Evolutionary conservation across 495 filamentous ascomycete species (phyloP).

Genomic region (Xylaria longipes): DNA sequence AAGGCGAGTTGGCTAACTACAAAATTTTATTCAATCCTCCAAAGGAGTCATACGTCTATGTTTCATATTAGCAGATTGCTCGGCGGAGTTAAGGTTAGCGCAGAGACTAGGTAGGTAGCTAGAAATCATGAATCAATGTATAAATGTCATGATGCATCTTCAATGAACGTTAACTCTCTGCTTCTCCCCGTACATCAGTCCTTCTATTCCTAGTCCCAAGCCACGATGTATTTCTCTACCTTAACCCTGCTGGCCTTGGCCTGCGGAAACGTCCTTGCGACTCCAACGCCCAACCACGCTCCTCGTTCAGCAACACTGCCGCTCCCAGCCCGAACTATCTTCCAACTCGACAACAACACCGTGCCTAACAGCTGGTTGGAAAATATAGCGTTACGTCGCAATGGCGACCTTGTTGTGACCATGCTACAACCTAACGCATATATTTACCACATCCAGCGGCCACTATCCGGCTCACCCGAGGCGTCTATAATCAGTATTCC

Average conservation of each 20-base stretch:
- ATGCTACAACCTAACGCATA: constrained; percentile 28
- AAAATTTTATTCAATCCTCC: background rate
- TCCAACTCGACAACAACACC: constrained; percentile 40
- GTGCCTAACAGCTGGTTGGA: constrained; percentile 40
- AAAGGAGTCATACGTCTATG: too few species aligned
- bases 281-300: background rate
- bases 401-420: constrained; percentile 46
- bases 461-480: constrained; percentile 26
- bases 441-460: constrained; percentile 24
- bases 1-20: background rate
- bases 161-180: background rate
- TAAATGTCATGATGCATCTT: background rate
- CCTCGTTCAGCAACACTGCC: constrained; percentile 9
- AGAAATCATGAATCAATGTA: background rate
- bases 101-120: too few species aligned
- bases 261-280: constrained; percentile 3
- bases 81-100: background rate
- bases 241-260: constrained; percentile 4
- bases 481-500: constrained; percentile 32
- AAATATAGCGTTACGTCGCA: constrained; percentile 48
- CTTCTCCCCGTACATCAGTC: background rate
- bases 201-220: background rate
- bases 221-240: background rate
- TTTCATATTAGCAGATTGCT: background rate
- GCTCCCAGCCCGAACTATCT: constrained; percentile 24